phyloP scores from a whole-genome alignment of 1,139 yeast species.

The Saccharomycopsis hybrid region DNA sequence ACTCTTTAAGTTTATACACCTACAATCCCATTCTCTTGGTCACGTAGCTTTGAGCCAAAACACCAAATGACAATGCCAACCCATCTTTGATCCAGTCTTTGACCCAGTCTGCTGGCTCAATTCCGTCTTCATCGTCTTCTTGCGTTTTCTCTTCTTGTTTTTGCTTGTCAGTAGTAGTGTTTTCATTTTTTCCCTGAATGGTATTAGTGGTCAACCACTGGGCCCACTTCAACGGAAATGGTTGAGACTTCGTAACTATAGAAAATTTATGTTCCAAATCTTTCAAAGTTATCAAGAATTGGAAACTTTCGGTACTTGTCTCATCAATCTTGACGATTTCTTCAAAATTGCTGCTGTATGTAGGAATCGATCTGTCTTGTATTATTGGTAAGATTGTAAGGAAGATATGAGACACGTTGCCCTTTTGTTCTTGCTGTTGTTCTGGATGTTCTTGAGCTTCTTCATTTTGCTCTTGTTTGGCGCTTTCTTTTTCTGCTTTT shows the following conservation, averaged over 20 bases:
- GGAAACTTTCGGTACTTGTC: slow-evolving; percentile 41
- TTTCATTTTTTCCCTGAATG: slow-evolving; percentile 29
- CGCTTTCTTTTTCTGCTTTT: not conserved
- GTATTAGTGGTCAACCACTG: slow-evolving; percentile 60
- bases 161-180: slow-evolving; percentile 21
- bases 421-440: slow-evolving; percentile 25
- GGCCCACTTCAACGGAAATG: slow-evolving; percentile 87
- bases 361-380: slow-evolving; percentile 20
- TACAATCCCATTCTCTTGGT: slow-evolving; percentile 81
- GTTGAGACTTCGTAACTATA: slow-evolving; percentile 73
- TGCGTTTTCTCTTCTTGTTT: slow-evolving; percentile 15
- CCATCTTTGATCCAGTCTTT: slow-evolving; percentile 86
- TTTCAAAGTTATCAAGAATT: slow-evolving; percentile 65
- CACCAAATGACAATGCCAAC: slow-evolving; percentile 71
- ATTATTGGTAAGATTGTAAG: slow-evolving; percentile 70
- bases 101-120: slow-evolving; percentile 97
- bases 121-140: slow-evolving; percentile 32
- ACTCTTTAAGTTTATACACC: not conserved
- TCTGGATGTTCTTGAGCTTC: slow-evolving; percentile 19
- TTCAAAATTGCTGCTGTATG: slow-evolving; percentile 8
- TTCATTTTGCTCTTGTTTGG: slow-evolving; percentile 22
- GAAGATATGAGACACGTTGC: slow-evolving; percentile 53
- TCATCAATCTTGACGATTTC: slow-evolving; percentile 35
- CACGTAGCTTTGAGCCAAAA: slow-evolving; percentile 84
- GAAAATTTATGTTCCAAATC: slow-evolving; percentile 76